These are phyloP conservation scores for Saccharomyces hybrid DNA, from an alignment of 1,139 yeast species.

Conservation along the genomic window DNA sequence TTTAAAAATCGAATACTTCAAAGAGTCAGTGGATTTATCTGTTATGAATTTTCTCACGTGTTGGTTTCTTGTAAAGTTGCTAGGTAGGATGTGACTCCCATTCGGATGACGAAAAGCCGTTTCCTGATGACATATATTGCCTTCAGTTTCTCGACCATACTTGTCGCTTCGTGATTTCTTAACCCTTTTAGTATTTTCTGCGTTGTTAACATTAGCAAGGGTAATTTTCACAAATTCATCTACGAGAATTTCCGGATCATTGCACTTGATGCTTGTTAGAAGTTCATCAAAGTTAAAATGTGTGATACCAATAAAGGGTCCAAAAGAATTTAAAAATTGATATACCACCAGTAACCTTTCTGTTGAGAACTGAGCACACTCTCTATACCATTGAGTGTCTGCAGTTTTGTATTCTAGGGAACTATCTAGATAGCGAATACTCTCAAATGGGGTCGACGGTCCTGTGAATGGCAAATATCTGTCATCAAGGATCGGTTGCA, in stretches of 20 bases:
- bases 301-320: conserved; percentile 19
- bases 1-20: too few relatives aligned
- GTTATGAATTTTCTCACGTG: conserved; percentile 17
- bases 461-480: neutral
- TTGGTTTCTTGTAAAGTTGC: conserved; percentile 11
- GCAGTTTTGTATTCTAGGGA: neutral
- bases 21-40: neutral
- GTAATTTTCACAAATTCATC: conserved; percentile 27
- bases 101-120: neutral
- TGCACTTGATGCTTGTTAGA: conserved; percentile 25
- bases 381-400: neutral
- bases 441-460: neutral
- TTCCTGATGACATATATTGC: neutral
- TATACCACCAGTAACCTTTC: neutral
- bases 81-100: neutral
- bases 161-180: neutral
- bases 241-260: conserved; percentile 23
- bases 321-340: conserved; percentile 22
- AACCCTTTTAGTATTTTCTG: conserved; percentile 28
- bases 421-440: neutral
- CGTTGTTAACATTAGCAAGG: conserved; percentile 27
- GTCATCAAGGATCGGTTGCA: neutral
- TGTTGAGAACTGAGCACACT: conserved; percentile 3
- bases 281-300: conserved; percentile 28
- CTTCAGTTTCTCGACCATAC: neutral